phyloP scores from a whole-genome alignment of 371 early-diverging fungal genomes.

The Zychaea mexicana region DNA sequence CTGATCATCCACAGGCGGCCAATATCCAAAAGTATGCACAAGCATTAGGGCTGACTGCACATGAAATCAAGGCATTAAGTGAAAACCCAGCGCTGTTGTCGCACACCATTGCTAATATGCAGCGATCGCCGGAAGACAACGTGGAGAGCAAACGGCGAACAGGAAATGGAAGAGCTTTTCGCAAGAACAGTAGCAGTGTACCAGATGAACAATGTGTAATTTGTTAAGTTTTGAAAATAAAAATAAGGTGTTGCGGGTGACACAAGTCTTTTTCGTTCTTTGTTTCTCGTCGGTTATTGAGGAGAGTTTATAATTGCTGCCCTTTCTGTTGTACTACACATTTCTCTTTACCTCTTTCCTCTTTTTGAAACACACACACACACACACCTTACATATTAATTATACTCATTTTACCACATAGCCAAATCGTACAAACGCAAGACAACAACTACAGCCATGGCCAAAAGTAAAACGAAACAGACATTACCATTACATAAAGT shows the following conservation, averaged over 20 bases:
- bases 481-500: slow-evolving; percentile 82
- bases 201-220: slow-evolving; percentile 20
- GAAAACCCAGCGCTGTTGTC: slow-evolving; percentile 44
- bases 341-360: neutral
- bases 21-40: slow-evolving; percentile 37
- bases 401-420: too few species aligned
- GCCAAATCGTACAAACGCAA: too few species aligned
- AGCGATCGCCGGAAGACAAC: neutral
- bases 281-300: too few species aligned
- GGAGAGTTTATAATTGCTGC: too few species aligned
- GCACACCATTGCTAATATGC: slow-evolving; percentile 34
- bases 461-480: slow-evolving; percentile 59
- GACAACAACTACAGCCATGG: slow-evolving; percentile 12
- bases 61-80: slow-evolving; percentile 37
- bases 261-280: neutral
- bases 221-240: neutral
- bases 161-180: neutral
- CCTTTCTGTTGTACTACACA: neutral
- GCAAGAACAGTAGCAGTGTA: neutral
- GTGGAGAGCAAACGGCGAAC: neutral
- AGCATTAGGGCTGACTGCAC: slow-evolving; percentile 42
- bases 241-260: neutral
- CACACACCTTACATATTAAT: too few species aligned
- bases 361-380: neutral
- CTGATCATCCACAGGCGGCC: slow-evolving; percentile 31